phyloP scores from a whole-genome alignment of 257 asterid species.

The Solanum rostratum region DNA sequence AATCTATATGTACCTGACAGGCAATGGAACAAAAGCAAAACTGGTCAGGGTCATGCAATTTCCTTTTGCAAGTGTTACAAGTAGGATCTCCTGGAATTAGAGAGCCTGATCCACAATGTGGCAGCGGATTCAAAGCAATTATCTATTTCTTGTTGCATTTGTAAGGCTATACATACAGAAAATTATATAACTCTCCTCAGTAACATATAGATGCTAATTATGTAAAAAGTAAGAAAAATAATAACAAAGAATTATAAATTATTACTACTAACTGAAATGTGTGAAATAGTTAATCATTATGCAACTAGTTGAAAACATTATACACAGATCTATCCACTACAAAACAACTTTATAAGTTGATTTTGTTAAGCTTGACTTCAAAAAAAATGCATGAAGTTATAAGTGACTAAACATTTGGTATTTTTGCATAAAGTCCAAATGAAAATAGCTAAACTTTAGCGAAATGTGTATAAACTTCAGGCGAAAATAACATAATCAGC shows the following conservation, averaged over 20 bases:
- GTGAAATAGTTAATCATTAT: too few species aligned
- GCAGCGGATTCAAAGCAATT: slow-evolving; percentile 17
- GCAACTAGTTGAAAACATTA: too few species aligned
- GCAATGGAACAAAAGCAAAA: slow-evolving; percentile 14
- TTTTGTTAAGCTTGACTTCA: not conserved
- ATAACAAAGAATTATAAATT: too few species aligned
- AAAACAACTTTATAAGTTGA: not conserved
- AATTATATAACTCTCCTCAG: not conserved
- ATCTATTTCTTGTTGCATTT: slow-evolving; percentile 25
- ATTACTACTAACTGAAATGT: too few species aligned
- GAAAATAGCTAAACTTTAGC: not conserved
- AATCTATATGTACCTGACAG: slow-evolving; percentile 22
- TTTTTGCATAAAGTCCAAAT: not conserved
- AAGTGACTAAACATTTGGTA: too few species aligned
- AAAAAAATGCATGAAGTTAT: too few species aligned
- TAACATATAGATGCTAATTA: not conserved
- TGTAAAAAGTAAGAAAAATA: too few species aligned
- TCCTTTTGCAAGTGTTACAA: slow-evolving; percentile 10
- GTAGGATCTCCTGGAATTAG: slow-evolving; percentile 5
- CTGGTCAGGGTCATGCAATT: slow-evolving; percentile 5
- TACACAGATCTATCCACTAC: not conserved
- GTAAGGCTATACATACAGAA: slow-evolving; percentile 12
- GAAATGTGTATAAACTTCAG: not conserved
- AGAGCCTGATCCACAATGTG: slow-evolving; percentile 22
- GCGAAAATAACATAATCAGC: not conserved